Evolutionary conservation across 208 protist species (phyloP).

Genomic region (Acanthamoeba healyi): DNA sequence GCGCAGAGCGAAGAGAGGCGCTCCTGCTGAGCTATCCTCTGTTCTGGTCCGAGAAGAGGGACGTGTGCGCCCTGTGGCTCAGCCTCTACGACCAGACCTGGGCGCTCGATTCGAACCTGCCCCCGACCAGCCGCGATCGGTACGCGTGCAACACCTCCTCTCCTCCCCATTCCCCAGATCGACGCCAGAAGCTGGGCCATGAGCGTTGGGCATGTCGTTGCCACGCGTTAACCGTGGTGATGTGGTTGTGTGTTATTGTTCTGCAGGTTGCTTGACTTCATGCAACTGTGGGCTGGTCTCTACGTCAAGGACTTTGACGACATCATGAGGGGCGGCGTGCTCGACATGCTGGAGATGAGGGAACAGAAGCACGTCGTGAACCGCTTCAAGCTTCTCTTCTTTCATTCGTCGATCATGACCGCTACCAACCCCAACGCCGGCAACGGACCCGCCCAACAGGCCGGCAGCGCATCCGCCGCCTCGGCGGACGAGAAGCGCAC

Average conservation of each 20-base stretch:
- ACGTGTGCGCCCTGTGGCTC: neutral
- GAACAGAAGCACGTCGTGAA: neutral
- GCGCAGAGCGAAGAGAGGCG: neutral
- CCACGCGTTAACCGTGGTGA: neutral
- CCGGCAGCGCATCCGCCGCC: neutral
- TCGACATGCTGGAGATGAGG: neutral
- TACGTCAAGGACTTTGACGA: constrained; percentile 9
- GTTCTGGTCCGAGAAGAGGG: neutral
- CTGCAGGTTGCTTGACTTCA: neutral
- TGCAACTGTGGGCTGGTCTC: constrained; percentile 22
- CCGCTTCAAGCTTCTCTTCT: constrained; percentile 48
- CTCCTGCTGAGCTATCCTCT: constrained; percentile 59
- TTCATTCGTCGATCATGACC: neutral
- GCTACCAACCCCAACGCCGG: neutral
- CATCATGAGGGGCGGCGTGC: neutral
- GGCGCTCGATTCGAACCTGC: too few species aligned
- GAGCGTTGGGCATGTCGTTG: neutral
- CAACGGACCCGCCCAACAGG: neutral
- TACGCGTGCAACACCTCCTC: neutral
- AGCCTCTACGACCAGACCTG: neutral
- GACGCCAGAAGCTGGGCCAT: too few species aligned
- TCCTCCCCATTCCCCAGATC: too few species aligned
- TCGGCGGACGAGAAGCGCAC: neutral
- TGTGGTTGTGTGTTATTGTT: too few species aligned
- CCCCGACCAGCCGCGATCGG: neutral